phyloP scores from a whole-genome alignment of 805 yeast species.

The Pichia californica region DNA sequence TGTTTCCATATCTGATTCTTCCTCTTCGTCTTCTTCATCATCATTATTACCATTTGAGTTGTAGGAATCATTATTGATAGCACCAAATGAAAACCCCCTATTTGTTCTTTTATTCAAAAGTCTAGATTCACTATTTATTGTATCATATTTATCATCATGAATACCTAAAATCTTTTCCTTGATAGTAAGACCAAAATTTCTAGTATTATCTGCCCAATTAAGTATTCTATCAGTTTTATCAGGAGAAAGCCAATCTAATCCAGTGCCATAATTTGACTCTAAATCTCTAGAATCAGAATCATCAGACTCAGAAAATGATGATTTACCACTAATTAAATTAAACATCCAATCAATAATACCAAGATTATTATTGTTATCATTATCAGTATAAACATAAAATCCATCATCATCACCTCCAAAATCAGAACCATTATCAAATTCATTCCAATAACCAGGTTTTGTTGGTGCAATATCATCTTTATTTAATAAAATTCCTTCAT shows the following conservation, averaged over 20 bases:
- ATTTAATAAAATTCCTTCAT: conserved; percentile 27
- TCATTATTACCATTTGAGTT: conserved; percentile 7
- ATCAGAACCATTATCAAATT: conserved; percentile 58
- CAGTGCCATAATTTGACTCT: conserved; percentile 12
- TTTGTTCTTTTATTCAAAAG: conserved; percentile 5
- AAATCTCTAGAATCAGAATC: conserved; percentile 35
- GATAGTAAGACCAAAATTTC: conserved; percentile 1
- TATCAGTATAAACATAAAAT: conserved; percentile 34
- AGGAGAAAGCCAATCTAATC: conserved; percentile 10
- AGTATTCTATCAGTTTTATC: conserved; percentile 8
- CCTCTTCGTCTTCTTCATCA: conserved; percentile 6
- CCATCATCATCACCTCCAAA: conserved; percentile 34
- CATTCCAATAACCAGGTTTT: conserved; percentile 52
- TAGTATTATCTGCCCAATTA: conserved; percentile 3
- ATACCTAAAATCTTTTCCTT: conserved; percentile 1
- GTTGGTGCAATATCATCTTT: conserved; percentile 21
- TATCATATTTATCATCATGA: not conserved
- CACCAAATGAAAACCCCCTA: conserved; percentile 9
- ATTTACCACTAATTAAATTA: conserved; percentile 26
- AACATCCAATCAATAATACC: conserved; percentile 5
- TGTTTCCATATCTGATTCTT: conserved; percentile 8
- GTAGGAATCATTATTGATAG: conserved; percentile 3
- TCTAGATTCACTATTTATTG: not conserved
- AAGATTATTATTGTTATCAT: conserved; percentile 14
- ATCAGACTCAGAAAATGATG: conserved; percentile 28